Evolutionary conservation across 805 yeast genomes (phyloP).

Genomic region (Candida hungchunana): DNA sequence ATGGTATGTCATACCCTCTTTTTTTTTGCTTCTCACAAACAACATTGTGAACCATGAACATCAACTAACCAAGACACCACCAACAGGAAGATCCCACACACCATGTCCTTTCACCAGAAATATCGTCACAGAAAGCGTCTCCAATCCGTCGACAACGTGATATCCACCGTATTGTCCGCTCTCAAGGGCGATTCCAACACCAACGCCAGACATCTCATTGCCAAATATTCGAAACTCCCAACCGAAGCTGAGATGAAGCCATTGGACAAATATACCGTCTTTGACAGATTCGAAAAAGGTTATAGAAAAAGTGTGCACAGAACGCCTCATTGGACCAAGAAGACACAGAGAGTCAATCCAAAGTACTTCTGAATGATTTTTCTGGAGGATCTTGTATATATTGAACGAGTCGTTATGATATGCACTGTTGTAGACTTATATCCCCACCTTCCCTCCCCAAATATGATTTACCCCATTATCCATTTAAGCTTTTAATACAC

Average conservation of each 20-base stretch:
- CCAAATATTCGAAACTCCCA: constrained; percentile 52
- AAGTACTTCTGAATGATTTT: constrained; percentile 29
- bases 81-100: constrained; percentile 66
- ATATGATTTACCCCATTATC: too few relatives aligned
- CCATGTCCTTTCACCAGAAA: constrained; percentile 77
- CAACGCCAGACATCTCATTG: constrained; percentile 14
- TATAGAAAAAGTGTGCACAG: constrained; percentile 87
- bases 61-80: constrained; percentile 7
- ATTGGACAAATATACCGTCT: constrained; percentile 82
- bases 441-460: too few relatives aligned
- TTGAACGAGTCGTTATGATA: too few relatives aligned
- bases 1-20: constrained; percentile 41
- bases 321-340: constrained; percentile 90
- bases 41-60: neutral
- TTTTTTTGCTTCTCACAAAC: neutral
- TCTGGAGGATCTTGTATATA: too few relatives aligned
- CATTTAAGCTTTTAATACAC: too few relatives aligned
- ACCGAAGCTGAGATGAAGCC: constrained; percentile 78
- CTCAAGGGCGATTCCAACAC: constrained; percentile 27
- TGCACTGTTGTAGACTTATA: too few relatives aligned
- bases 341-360: constrained; percentile 77
- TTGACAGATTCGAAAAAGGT: constrained; percentile 64
- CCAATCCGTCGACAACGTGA: constrained; percentile 73
- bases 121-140: constrained; percentile 80
- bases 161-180: constrained; percentile 57